A percentile compares a stretch with the other conserved stretches of the same genome.
Conservation (phyloP, 352 stramenopile genomes). For the Achlya hypogyna region DNA sequence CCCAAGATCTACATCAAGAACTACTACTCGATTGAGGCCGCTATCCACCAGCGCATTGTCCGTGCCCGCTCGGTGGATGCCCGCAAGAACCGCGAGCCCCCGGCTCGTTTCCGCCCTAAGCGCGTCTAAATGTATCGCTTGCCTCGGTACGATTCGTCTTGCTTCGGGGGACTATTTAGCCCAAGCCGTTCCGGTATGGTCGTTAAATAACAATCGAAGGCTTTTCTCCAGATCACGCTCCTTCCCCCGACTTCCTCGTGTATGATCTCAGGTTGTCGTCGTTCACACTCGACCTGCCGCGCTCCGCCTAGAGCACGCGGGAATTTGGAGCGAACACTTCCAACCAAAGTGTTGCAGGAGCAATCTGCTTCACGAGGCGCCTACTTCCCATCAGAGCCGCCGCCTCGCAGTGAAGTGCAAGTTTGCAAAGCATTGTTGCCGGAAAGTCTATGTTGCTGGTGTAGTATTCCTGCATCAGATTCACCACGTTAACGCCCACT, state of each 20-base stretch:
- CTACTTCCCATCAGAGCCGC: too few species aligned
- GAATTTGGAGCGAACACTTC: too few species aligned
- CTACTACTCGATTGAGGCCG: conserved; percentile 99
- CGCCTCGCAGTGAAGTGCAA: too few species aligned
- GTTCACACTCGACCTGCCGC: not conserved
- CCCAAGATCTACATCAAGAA: conserved; percentile 99
- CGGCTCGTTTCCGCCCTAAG: conserved; percentile 73
- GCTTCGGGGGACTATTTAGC: not conserved
- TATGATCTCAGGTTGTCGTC: not conserved
- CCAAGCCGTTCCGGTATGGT: not conserved
- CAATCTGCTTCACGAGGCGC: too few species aligned
- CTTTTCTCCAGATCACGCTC: conserved; percentile 4
- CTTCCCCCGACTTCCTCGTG: too few species aligned
- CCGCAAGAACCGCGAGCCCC: conserved; percentile 91
- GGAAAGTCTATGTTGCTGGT: too few species aligned
- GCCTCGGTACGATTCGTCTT: not conserved
- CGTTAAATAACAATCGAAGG: conserved; percentile 8
- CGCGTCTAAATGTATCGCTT: conserved; percentile 33
- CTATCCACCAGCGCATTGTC: conserved; percentile 99
- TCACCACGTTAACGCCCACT: too few species aligned
- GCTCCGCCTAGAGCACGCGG: too few species aligned
- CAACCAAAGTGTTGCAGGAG: too few species aligned
- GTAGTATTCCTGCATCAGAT: too few species aligned
- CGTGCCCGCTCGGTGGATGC: conserved; percentile 91
- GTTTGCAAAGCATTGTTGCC: too few species aligned